phyloP scores from a whole-genome alignment of 306 rosid species.

The Quercus ilex region DNA sequence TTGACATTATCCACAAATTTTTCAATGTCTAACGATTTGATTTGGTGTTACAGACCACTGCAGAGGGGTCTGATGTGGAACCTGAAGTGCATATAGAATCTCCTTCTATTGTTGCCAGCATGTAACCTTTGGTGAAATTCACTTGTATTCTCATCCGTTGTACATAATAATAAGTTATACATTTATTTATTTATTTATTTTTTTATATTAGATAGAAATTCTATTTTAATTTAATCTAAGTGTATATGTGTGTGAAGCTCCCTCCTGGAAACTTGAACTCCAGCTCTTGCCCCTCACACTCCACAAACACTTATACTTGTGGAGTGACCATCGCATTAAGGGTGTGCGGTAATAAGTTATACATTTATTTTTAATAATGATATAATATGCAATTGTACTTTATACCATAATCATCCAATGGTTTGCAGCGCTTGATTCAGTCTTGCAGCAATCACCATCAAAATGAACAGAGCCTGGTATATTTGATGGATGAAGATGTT shows the following conservation, averaged over 20 bases:
- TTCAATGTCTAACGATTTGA: constrained; percentile 1
- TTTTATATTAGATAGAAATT: no score
- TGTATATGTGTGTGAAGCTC: no score
- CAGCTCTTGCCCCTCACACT: no score
- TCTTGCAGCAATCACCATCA: not conserved
- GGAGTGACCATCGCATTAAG: no score
- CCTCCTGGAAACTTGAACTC: no score
- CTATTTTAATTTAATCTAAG: no score
- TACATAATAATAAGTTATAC: constrained; percentile 54
- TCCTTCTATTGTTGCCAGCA: constrained; percentile 79
- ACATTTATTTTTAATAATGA: constrained; percentile 39
- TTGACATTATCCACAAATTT: not conserved
- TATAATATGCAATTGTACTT: constrained; percentile 18
- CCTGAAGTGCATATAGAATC: constrained; percentile 69
- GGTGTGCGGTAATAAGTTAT: constrained; percentile 21
- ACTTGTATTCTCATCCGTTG: constrained; percentile 36
- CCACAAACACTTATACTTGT: no score
- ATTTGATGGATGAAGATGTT: not conserved
- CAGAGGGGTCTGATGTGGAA: constrained; percentile 42
- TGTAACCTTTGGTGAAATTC: constrained; percentile 50
- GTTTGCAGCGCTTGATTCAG: constrained; percentile 16
- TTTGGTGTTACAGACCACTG: constrained; percentile 24
- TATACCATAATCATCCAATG: constrained; percentile 9
- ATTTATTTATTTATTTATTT: no score
- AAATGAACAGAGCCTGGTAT: not conserved